Evolutionary conservation across 2,329 filamentous ascomycete genomes (phyloP), one percentile per base, ranked within the genome.

Genomic region (Clonostachys sp.): DNA sequence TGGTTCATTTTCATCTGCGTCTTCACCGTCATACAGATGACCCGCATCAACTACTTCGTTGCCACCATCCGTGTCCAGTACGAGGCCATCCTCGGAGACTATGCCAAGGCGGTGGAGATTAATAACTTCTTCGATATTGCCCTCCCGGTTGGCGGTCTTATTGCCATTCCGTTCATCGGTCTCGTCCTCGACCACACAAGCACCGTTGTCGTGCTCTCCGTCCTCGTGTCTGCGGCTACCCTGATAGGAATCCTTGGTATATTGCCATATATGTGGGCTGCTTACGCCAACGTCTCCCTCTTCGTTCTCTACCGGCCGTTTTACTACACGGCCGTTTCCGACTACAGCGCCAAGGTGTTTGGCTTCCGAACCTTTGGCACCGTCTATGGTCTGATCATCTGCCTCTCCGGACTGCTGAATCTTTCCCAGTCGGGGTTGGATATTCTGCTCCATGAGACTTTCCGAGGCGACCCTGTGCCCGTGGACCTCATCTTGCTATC

Each of bases 301-400:
- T 95, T 96, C 60, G 88, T 94, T 12, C 66, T 95, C 18, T 91
- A 94, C 59, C 81, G 91, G 0, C 91, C 91, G 0, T 83, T 96
- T 33, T 96, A 95, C 68, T 96, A 96, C 70, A 95, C 90, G 1
- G 83, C 89, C 8, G 88, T 96, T 49, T 92, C 86, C 49, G 91
- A 96, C 68, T 95, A 95, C 64, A 81, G 83, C 17, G 90, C 89
- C 51, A 95, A 95, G 68, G 90, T 96, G 35, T 96, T 96, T 62
- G 91, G 91, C 14, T 95, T 95, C 68, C 78, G 84, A 51, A 95
- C 90, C 0, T 96, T 96, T 56, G 91, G 91, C 42, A 95, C 89
- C 48, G 90, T 96, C n/a, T 96, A 96, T 65, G 91, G 91, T 12
- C 77, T 91, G 17, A 87, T 95, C 54, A 95, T 96, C 56, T 95